Conservation (phyloP, 805 yeast genomes). For the Saturnispora diversa region DNA sequence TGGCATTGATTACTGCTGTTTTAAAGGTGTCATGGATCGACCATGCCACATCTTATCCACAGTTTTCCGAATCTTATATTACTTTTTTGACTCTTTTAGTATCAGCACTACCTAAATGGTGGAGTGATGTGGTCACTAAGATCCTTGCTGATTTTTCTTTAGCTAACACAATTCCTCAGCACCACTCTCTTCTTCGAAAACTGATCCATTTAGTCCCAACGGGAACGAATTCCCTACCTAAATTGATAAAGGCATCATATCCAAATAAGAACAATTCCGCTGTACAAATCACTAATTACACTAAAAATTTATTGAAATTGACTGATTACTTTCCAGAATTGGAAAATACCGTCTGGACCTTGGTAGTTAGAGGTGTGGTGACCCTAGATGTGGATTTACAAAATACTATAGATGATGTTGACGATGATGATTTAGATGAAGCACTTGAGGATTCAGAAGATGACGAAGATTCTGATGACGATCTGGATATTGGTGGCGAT, state of each 20-base stretch:
- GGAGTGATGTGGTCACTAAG: slow-evolving; percentile 68
- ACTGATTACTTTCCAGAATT: slow-evolving; percentile 70
- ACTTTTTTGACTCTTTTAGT: slow-evolving; percentile 72
- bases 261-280: slow-evolving; percentile 73
- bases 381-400: slow-evolving; percentile 89
- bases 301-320: slow-evolving; percentile 51
- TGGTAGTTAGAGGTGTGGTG: slow-evolving; percentile 70
- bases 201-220: slow-evolving; percentile 76
- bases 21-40: slow-evolving; percentile 58
- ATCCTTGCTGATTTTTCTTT: slow-evolving; percentile 54
- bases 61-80: slow-evolving; percentile 48
- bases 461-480: slow-evolving; percentile 24
- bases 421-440: slow-evolving; percentile 59
- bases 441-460: slow-evolving; percentile 28
- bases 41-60: slow-evolving; percentile 22
- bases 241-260: slow-evolving; percentile 48
- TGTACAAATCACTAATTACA: slow-evolving; percentile 50
- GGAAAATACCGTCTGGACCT: slow-evolving; percentile 67
- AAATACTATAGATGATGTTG: slow-evolving; percentile 77
- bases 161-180: slow-evolving; percentile 27
- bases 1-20: slow-evolving; percentile 31
- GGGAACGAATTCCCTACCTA: slow-evolving; percentile 56
- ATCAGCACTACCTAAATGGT: slow-evolving; percentile 83
- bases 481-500: slow-evolving; percentile 23
- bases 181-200: slow-evolving; percentile 59